Conservation (phyloP, 805 yeast genomes). For the Metschnikowia lochheadii region DNA sequence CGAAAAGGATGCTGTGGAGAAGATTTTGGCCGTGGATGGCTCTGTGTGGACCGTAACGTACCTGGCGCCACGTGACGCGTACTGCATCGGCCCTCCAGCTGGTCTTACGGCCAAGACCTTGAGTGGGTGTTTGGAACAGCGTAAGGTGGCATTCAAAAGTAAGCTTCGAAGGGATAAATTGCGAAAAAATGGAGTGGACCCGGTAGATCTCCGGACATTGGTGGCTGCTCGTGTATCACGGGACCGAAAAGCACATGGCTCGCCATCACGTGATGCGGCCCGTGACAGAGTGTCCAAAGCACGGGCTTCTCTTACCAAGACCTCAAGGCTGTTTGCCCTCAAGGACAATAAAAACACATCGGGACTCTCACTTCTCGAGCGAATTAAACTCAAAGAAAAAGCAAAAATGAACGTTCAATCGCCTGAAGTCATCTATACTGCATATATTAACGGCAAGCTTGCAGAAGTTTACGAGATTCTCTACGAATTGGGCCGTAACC, state of each 20-base stretch:
- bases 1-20: conserved; percentile 10
- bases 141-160: conserved; percentile 20
- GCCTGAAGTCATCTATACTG: conserved; percentile 22
- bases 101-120: conserved; percentile 11
- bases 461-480: conserved; percentile 32
- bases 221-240: not conserved
- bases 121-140: conserved; percentile 10
- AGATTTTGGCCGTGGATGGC: conserved; percentile 8
- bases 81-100: conserved; percentile 13
- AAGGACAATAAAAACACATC: conserved; percentile 18
- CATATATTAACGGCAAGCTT: conserved; percentile 26
- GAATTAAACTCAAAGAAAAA: conserved; percentile 37
- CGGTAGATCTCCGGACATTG: no score
- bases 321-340: conserved; percentile 33
- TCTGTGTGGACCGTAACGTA: conserved; percentile 9
- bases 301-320: conserved; percentile 26
- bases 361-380: conserved; percentile 35
- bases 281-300: conserved; percentile 9
- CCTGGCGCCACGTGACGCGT: conserved; percentile 11
- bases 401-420: conserved; percentile 6
- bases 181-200: no score
- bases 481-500: conserved; percentile 21
- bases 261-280: conserved; percentile 11
- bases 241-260: not conserved
- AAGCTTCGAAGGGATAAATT: not conserved